Percentiles rank a stretch among this genome's conserved stretches.
phyloP scores from a whole-genome alignment of 2,329 filamentous ascomycete genomes.

The Botrytis porri region DNA sequence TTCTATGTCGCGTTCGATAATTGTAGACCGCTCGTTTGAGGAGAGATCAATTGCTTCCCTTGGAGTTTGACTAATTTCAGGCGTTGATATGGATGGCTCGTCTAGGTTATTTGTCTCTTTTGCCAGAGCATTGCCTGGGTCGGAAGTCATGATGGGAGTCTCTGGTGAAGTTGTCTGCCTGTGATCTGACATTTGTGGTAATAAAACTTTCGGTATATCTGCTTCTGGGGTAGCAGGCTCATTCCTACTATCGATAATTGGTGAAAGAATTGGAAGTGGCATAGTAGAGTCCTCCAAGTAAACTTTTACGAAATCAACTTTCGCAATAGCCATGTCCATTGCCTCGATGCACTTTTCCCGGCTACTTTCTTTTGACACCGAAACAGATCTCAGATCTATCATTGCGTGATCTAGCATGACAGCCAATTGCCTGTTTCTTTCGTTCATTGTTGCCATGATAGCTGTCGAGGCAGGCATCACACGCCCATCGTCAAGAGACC shows the following conservation, averaged over 20 bases:
- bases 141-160: neutral
- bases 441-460: conserved; percentile 54
- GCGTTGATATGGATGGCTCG: neutral
- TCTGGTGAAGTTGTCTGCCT: neutral
- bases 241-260: neutral
- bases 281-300: conserved; percentile 58
- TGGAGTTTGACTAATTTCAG: neutral
- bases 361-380: conserved; percentile 49
- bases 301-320: conserved; percentile 62
- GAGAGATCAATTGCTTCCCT: neutral
- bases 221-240: conserved; percentile 7
- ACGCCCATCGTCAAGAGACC: conserved; percentile 37
- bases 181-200: conserved; percentile 8
- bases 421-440: conserved; percentile 64
- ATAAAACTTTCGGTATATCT: conserved; percentile 16
- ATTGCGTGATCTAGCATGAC: conserved; percentile 67
- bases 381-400: conserved; percentile 58
- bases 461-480: conserved; percentile 35
- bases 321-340: conserved; percentile 59
- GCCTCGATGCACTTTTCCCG: conserved; percentile 46
- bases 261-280: conserved; percentile 42
- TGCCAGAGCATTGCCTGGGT: neutral
- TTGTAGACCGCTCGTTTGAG: neutral
- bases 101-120: neutral
- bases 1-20: neutral